phyloP scores from a whole-genome alignment of 768 basidiomycete species.

The Boletellus sp. region DNA sequence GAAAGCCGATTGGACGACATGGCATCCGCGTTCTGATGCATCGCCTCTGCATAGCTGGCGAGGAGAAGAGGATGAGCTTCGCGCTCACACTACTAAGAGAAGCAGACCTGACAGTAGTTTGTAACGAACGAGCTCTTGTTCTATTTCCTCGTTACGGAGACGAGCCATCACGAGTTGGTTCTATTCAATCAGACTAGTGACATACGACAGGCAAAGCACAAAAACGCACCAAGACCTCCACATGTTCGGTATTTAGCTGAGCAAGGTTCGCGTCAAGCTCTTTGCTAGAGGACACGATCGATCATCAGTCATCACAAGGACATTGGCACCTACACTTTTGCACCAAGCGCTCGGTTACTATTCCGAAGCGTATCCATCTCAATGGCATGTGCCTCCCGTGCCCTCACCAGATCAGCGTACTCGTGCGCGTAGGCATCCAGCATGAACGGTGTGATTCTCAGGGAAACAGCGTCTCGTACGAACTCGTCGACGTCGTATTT shows the following conservation, averaged over 20 bases:
- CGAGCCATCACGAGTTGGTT: conserved; percentile 89
- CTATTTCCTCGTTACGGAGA: conserved; percentile 87
- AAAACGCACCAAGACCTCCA: conserved; percentile 58
- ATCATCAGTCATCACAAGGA: background rate
- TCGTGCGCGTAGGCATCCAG: conserved; percentile 86
- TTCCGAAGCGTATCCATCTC: conserved; percentile 83
- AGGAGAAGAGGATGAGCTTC: background rate
- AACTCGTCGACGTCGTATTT: conserved; percentile 76
- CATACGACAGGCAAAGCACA: conserved; percentile 11
- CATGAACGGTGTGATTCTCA: conserved; percentile 94
- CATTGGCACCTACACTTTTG: conserved; percentile 67
- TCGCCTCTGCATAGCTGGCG: conserved; percentile 63
- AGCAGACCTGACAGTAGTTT: conserved; percentile 64
- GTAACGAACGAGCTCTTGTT: conserved; percentile 90
- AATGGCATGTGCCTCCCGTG: conserved; percentile 75
- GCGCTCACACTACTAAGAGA: background rate
- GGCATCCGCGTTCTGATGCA: conserved; percentile 73
- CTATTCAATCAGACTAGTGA: conserved; percentile 43
- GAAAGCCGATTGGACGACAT: conserved; percentile 64
- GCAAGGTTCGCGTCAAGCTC: conserved; percentile 74
- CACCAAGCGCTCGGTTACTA: conserved; percentile 69
- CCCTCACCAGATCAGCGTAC: conserved; percentile 76
- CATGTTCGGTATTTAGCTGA: conserved; percentile 80
- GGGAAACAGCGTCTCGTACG: conserved; percentile 78
- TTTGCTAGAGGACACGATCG: conserved; percentile 49